Conservation (phyloP, 1,284 basidiomycete species). For the Gymnopus androsaceus region DNA sequence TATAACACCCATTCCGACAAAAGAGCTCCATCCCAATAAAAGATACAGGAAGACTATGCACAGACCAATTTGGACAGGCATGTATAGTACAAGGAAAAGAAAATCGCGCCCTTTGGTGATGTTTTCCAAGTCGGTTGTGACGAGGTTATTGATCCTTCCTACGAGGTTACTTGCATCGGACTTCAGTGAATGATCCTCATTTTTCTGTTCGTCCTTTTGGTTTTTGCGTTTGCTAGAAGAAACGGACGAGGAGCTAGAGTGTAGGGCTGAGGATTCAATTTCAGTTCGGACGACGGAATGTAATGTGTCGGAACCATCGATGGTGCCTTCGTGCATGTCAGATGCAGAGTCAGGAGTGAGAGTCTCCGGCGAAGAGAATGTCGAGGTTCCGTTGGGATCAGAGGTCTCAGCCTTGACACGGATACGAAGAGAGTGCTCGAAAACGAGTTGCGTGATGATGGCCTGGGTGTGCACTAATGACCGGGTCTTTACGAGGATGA, state of each 20-base stretch:
- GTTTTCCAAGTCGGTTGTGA: slow-evolving; percentile 39
- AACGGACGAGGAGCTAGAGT: slow-evolving; percentile 15
- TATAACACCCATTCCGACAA: slow-evolving; percentile 58
- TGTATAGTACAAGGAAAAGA: slow-evolving; percentile 37
- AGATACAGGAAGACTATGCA: slow-evolving; percentile 44
- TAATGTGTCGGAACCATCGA: slow-evolving; percentile 6
- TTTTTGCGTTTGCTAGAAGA: slow-evolving; percentile 4
- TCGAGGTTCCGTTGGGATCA: slow-evolving; percentile 7
- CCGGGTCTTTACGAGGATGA: slow-evolving; percentile 21
- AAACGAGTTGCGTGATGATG: slow-evolving; percentile 58
- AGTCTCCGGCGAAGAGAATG: slow-evolving; percentile 18
- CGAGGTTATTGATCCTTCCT: slow-evolving; percentile 26
- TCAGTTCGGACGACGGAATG: slow-evolving; percentile 1
- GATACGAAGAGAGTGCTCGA: slow-evolving; percentile 59
- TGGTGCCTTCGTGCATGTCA: slow-evolving; percentile 1
- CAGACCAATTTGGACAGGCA: slow-evolving; percentile 47
- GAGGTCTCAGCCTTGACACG: slow-evolving; percentile 47
- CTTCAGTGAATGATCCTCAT: background rate
- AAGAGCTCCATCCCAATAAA: slow-evolving; percentile 48
- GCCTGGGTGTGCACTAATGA: slow-evolving; percentile 33
- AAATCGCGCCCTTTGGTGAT: slow-evolving; percentile 34
- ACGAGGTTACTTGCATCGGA: slow-evolving; percentile 19
- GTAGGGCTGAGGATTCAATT: background rate
- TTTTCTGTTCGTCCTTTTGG: slow-evolving; percentile 1
- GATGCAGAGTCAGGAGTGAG: slow-evolving; percentile 15